These are phyloP conservation scores for Auriscalpium orientale DNA, from an alignment of 768 basidiomycete species.

Conservation along the genomic window DNA sequence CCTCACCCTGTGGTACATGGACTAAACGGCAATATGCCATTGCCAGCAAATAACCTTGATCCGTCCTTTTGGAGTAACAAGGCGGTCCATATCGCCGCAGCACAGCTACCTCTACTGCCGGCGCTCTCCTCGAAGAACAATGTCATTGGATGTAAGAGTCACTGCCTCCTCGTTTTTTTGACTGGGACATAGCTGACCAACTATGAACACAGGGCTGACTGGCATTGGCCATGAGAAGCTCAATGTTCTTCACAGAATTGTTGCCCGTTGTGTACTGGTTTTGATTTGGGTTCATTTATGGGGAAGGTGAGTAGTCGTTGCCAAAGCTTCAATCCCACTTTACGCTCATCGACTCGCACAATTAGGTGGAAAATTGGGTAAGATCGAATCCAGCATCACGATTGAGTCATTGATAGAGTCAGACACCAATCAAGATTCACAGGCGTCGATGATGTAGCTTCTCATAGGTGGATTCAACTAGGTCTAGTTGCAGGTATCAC, in stretches of 20 bases:
- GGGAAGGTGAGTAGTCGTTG: neutral
- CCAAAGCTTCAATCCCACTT: neutral
- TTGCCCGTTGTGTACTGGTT: conserved; percentile 14
- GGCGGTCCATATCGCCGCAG: conserved; percentile 12
- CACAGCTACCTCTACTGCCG: conserved; percentile 24
- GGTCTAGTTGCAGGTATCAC: conserved; percentile 2
- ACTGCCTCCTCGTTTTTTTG: neutral
- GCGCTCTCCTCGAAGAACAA: conserved; percentile 31
- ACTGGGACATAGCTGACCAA: too few species aligned
- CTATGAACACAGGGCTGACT: conserved; percentile 19
- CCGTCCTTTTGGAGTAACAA: conserved; percentile 8
- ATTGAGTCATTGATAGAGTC: neutral
- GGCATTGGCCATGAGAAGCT: conserved; percentile 29
- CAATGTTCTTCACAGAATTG: conserved; percentile 17
- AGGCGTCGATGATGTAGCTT: neutral
- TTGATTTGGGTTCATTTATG: conserved; percentile 14
- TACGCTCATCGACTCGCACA: neutral
- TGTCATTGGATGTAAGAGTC: conserved; percentile 23
- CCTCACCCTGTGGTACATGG: neutral
- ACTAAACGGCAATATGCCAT: neutral
- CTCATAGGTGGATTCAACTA: conserved; percentile 4
- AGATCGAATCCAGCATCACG: neutral
- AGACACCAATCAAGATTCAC: neutral
- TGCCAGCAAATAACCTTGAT: conserved; percentile 7
- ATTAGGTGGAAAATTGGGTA: neutral